Evolutionary conservation across 345 rosid genomes (phyloP).

Genomic region (Euphorbia tirucalli): DNA sequence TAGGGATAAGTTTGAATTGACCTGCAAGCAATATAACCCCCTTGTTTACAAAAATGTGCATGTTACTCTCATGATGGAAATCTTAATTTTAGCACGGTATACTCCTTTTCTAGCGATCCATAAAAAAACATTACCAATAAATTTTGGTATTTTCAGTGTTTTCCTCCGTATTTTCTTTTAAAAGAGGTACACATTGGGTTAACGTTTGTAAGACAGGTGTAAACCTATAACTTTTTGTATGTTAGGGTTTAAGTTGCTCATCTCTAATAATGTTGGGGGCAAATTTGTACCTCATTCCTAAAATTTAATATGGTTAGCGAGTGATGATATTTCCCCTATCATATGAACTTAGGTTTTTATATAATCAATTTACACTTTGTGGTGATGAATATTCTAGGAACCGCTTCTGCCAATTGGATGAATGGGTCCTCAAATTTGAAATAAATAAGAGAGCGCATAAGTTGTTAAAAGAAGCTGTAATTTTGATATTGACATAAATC

Average conservation of each 20-base stretch:
- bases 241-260: too few species aligned
- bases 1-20: too few species aligned
- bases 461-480: background rate
- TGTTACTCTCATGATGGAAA: background rate
- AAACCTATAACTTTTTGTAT: too few species aligned
- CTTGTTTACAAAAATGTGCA: background rate
- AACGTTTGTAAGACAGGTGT: background rate
- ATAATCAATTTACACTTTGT: too few species aligned
- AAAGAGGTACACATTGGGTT: background rate
- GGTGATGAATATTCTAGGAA: background rate
- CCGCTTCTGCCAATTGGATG: too few species aligned
- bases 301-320: background rate
- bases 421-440: too few species aligned
- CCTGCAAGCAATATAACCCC: background rate
- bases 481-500: background rate
- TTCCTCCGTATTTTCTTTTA: background rate
- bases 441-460: background rate
- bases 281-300: too few species aligned
- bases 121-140: background rate
- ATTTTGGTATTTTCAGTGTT: background rate
- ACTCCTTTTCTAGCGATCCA: background rate
- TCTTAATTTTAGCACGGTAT: background rate
- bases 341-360: background rate
- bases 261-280: background rate
- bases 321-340: background rate